phyloP scores from a whole-genome alignment of 106 monocot genomes.

The Dendrobium huoshanense region DNA sequence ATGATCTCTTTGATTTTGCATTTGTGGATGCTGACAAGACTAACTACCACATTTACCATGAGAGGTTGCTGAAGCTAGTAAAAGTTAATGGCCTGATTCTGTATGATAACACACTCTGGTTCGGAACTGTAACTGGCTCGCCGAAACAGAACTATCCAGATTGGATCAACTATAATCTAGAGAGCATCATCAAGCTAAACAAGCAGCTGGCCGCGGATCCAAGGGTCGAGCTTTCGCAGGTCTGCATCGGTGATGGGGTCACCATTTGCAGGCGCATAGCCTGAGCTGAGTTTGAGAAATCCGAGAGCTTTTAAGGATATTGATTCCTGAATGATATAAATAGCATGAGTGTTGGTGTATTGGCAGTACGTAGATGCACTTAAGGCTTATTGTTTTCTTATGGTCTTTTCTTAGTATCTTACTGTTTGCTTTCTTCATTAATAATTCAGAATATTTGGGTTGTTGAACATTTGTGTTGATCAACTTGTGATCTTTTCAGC shows the following conservation, averaged over 20 bases:
- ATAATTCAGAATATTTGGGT: too few relatives aligned
- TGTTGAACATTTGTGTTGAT: too few relatives aligned
- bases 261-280: constrained; percentile 37
- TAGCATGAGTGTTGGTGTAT: too few relatives aligned
- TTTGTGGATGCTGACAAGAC: constrained; percentile 31
- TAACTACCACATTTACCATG: constrained; percentile 20
- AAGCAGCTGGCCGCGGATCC: constrained; percentile 26
- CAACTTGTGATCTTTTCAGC: too few relatives aligned
- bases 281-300: constrained; percentile 7
- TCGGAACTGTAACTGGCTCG: constrained; percentile 22
- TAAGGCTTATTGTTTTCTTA: too few relatives aligned
- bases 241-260: constrained; percentile 35
- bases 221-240: constrained; percentile 28
- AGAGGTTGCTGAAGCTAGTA: constrained; percentile 28
- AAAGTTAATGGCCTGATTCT: constrained; percentile 34
- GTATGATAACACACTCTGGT: constrained; percentile 55
- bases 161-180: neutral
- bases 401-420: too few relatives aligned
- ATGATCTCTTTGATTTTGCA: constrained; percentile 21
- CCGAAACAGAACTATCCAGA: neutral
- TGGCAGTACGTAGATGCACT: too few relatives aligned
- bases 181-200: constrained; percentile 22
- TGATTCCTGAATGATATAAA: too few relatives aligned
- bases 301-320: neutral
- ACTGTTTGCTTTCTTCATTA: too few relatives aligned